phyloP scores from a whole-genome alignment of 192 early-diverging fungal genomes.

The Backusella tuberculispora region DNA sequence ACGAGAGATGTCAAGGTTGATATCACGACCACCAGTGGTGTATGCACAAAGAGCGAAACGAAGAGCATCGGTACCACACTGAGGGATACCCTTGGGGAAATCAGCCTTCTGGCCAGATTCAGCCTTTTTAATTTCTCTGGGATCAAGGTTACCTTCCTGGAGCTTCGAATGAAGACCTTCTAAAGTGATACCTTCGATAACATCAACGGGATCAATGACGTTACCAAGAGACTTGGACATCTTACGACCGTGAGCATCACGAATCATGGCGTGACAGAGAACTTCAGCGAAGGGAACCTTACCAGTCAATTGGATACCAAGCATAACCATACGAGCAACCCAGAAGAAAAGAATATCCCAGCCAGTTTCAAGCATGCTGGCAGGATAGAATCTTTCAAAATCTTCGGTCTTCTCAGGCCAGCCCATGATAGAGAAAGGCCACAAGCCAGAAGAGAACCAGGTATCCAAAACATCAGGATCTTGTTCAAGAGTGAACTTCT shows the following conservation, averaged over 20 bases:
- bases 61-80: slow-evolving; percentile 97
- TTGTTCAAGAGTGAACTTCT: slow-evolving; percentile 85
- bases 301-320: slow-evolving; percentile 95
- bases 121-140: slow-evolving; percentile 86
- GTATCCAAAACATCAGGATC: slow-evolving; percentile 98
- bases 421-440: slow-evolving; percentile 97
- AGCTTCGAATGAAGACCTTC: slow-evolving; percentile 78
- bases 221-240: slow-evolving; percentile 98
- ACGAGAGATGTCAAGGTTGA: slow-evolving; percentile 93
- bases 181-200: slow-evolving; percentile 92
- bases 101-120: slow-evolving; percentile 83
- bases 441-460: slow-evolving; percentile 98
- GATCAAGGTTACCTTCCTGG: slow-evolving; percentile 86
- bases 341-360: slow-evolving; percentile 99
- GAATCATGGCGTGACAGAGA: slow-evolving; percentile 97
- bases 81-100: slow-evolving; percentile 96
- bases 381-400: slow-evolving; percentile 87
- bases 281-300: slow-evolving; percentile 93
- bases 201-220: slow-evolving; percentile 96
- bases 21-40: slow-evolving; percentile 79
- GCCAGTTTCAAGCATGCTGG: slow-evolving; percentile 92
- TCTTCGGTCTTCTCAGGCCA: slow-evolving; percentile 95
- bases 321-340: slow-evolving; percentile 99
- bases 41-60: slow-evolving; percentile 83
- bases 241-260: slow-evolving; percentile 98